These are phyloP conservation scores for Histomonas meleagridis DNA, from an alignment of 208 protist species.

Conservation along the genomic window DNA sequence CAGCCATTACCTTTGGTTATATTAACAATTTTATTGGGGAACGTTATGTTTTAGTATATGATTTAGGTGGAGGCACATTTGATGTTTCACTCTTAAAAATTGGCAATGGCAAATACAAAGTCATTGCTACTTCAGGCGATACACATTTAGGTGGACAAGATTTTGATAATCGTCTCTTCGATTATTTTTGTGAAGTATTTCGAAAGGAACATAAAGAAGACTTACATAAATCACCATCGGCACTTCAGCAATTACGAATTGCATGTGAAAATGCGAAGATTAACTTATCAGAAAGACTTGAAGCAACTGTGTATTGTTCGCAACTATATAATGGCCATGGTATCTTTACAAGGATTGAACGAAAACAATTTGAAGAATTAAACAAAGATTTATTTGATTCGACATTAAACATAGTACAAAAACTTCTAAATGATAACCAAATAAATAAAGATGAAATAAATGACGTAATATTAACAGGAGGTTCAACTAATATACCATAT, in stretches of 20 bases:
- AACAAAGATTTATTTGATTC: neutral
- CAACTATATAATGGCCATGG: no score
- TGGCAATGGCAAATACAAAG: conserved; percentile 55
- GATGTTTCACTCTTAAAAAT: conserved; percentile 56
- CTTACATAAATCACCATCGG: conserved; percentile 53
- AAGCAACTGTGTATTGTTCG: no score
- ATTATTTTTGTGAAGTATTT: conserved; percentile 57
- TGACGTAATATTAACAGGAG: neutral
- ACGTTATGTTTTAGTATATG: conserved; percentile 83
- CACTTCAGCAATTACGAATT: conserved; percentile 60
- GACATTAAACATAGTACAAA: no score
- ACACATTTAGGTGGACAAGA: conserved; percentile 59
- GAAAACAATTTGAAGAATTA: no score
- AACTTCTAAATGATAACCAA: no score
- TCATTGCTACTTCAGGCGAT: conserved; percentile 53
- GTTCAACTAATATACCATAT: no score
- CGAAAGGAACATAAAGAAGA: conserved; percentile 72
- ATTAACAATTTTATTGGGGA: conserved; percentile 52
- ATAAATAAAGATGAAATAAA: no score
- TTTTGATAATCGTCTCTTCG: conserved; percentile 54
- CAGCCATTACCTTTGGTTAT: conserved; percentile 84
- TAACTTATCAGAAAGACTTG: no score
- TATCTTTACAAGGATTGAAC: no score
- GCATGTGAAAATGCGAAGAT: conserved; percentile 80
- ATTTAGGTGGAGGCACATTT: conserved; percentile 78